A percentile compares a stretch with the other conserved stretches of the same genome.
These are phyloP conservation scores for Candida ficus DNA, from an alignment of 805 yeast genomes.

Conservation along the genomic window DNA sequence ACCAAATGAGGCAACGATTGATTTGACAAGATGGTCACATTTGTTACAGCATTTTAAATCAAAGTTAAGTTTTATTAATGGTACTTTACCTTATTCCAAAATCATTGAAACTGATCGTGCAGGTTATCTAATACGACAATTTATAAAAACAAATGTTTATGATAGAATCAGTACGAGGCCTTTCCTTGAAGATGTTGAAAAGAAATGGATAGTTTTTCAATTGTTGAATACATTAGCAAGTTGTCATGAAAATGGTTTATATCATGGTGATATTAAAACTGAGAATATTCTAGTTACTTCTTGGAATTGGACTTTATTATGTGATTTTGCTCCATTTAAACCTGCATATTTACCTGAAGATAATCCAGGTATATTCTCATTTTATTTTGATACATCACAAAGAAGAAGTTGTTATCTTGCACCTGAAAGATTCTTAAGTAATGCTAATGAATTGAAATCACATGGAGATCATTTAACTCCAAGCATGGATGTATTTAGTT, in stretches of 20 bases:
- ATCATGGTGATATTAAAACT: constrained; percentile 88
- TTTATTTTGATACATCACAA: constrained; percentile 87
- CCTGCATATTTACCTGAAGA: constrained; percentile 86
- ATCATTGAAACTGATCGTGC: constrained; percentile 88
- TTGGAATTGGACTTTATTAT: constrained; percentile 79
- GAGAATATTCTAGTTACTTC: constrained; percentile 85
- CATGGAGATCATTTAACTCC: constrained; percentile 36
- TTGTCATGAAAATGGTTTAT: constrained; percentile 57
- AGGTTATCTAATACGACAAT: constrained; percentile 83
- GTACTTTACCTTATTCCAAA: constrained; percentile 65
- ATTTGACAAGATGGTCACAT: constrained; percentile 18
- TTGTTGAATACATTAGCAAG: constrained; percentile 55
- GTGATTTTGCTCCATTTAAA: constrained; percentile 83
- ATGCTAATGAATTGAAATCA: constrained; percentile 16
- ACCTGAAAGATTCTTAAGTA: constrained; percentile 72
- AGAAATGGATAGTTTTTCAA: constrained; percentile 81
- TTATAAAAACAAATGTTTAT: constrained; percentile 72
- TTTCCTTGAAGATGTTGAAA: constrained; percentile 74
- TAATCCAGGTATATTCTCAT: constrained; percentile 87
- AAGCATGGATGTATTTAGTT: constrained; percentile 76
- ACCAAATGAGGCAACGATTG: constrained; percentile 38
- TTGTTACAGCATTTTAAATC: constrained; percentile 30
- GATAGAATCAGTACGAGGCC: constrained; percentile 87
- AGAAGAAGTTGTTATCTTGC: constrained; percentile 88
- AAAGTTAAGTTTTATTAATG: constrained; percentile 45